Evolutionary conservation across 306 rosid species (phyloP).

Genomic region (Delonix regia): DNA sequence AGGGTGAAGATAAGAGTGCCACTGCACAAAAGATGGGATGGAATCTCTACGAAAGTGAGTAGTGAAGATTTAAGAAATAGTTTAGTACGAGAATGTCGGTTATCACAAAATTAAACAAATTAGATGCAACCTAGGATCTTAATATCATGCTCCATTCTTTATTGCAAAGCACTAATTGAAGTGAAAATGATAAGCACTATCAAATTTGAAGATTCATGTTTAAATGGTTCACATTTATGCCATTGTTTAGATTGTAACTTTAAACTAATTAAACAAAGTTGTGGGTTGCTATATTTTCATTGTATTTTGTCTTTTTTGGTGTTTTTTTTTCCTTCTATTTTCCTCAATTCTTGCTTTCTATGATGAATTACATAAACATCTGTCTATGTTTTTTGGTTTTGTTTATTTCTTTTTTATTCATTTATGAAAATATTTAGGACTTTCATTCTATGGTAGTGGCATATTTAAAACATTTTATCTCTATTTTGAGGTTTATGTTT

Average conservation of each 20-base stretch:
- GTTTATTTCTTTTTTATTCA: too few relatives aligned
- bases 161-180: slow-evolving; percentile 4
- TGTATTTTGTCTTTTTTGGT: background rate
- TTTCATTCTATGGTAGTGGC: too few relatives aligned
- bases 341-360: background rate
- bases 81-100: slow-evolving; percentile 35
- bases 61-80: background rate
- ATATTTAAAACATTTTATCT: too few relatives aligned
- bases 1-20: slow-evolving; percentile 37
- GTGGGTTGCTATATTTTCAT: background rate
- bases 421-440: too few relatives aligned
- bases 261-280: background rate
- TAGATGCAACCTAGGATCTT: slow-evolving; percentile 1
- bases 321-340: background rate
- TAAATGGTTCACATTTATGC: too few relatives aligned
- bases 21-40: slow-evolving; percentile 12
- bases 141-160: background rate
- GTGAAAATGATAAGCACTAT: background rate
- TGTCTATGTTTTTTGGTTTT: too few relatives aligned
- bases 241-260: background rate
- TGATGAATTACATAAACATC: too few relatives aligned
- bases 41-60: slow-evolving; percentile 27
- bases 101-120: slow-evolving; percentile 33
- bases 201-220: background rate
- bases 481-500: too few relatives aligned